Conservation (phyloP, 2,329 filamentous ascomycete genomes). For the Nemania abortiva region DNA sequence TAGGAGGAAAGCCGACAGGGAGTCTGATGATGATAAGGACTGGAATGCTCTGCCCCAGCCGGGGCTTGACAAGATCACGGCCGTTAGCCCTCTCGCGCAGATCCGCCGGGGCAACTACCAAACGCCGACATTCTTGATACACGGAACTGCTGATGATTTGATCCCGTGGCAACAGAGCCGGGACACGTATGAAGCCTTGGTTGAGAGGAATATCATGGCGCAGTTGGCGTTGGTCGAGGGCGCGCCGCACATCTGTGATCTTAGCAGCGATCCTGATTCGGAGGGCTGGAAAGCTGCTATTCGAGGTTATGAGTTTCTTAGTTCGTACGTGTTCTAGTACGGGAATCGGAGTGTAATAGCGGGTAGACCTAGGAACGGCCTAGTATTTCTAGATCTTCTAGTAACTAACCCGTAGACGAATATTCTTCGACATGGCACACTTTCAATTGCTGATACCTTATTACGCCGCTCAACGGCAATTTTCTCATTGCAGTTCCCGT, state of each 20-base stretch:
- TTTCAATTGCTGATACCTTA: too few species aligned
- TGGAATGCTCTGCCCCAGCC: slow-evolving; percentile 39
- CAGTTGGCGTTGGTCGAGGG: slow-evolving; percentile 32
- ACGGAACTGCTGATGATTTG: slow-evolving; percentile 48
- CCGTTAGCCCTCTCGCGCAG: slow-evolving; percentile 46
- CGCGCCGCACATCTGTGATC: slow-evolving; percentile 32
- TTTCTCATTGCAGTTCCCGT: too few species aligned
- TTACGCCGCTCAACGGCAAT: too few species aligned
- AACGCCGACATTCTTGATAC: slow-evolving; percentile 50
- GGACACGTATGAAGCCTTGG: slow-evolving; percentile 40
- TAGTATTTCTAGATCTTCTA: too few species aligned
- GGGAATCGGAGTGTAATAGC: too few species aligned
- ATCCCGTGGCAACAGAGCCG: slow-evolving; percentile 46
- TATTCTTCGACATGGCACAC: too few species aligned
- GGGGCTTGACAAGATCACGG: slow-evolving; percentile 29
- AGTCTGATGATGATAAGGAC: slow-evolving; percentile 10
- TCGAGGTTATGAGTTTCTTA: slow-evolving; percentile 28
- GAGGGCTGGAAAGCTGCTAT: slow-evolving; percentile 32
- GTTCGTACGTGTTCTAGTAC: slow-evolving; percentile 16
- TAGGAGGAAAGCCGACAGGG: slow-evolving; percentile 22
- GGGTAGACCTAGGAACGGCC: too few species aligned
- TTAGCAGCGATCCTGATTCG: slow-evolving; percentile 29
- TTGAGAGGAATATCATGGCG: slow-evolving; percentile 27
- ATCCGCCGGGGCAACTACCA: slow-evolving; percentile 43
- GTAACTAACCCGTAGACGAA: too few species aligned